These are phyloP conservation scores for Mycena galericulata DNA, from an alignment of 768 basidiomycete species.

Conservation along the genomic window DNA sequence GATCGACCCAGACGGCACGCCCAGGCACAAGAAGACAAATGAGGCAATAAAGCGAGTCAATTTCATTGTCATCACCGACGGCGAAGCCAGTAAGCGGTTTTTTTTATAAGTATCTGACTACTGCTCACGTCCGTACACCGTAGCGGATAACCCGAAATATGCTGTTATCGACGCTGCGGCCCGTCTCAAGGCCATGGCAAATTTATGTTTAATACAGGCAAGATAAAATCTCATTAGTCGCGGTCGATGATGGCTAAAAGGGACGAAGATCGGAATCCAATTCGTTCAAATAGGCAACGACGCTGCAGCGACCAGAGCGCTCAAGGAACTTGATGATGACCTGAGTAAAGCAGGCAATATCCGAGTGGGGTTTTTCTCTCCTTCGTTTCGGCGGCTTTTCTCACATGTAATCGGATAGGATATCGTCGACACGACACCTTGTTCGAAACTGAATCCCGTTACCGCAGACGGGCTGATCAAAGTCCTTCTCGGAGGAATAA, in stretches of 20 bases:
- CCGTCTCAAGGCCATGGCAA: conserved; percentile 58
- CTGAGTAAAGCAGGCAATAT: conserved; percentile 55
- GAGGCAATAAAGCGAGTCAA: conserved; percentile 66
- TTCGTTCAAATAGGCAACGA: conserved; percentile 78
- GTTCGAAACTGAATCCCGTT: conserved; percentile 18
- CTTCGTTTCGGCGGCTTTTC: background rate
- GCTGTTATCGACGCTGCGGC: conserved; percentile 59
- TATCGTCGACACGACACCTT: conserved; percentile 31
- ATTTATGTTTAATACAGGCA: conserved; percentile 25
- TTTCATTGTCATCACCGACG: conserved; percentile 73
- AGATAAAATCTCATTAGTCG: background rate
- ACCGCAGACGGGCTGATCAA: conserved; percentile 27
- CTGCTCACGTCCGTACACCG: background rate
- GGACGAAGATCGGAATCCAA: conserved; percentile 69
- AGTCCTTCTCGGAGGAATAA: conserved; percentile 26
- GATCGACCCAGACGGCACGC: conserved; percentile 31
- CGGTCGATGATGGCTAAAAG: background rate
- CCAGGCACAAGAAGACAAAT: conserved; percentile 31
- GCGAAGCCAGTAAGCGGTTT: conserved; percentile 64
- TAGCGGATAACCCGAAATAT: conserved; percentile 64
- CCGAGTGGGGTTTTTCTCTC: conserved; percentile 49
- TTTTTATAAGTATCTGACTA: background rate
- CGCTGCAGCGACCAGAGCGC: conserved; percentile 52
- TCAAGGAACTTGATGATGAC: conserved; percentile 69
- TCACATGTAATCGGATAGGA: conserved; percentile 1